Evolutionary conservation across 2,329 filamentous ascomycete species (phyloP).

Genomic region (Cladosporium sp.): DNA sequence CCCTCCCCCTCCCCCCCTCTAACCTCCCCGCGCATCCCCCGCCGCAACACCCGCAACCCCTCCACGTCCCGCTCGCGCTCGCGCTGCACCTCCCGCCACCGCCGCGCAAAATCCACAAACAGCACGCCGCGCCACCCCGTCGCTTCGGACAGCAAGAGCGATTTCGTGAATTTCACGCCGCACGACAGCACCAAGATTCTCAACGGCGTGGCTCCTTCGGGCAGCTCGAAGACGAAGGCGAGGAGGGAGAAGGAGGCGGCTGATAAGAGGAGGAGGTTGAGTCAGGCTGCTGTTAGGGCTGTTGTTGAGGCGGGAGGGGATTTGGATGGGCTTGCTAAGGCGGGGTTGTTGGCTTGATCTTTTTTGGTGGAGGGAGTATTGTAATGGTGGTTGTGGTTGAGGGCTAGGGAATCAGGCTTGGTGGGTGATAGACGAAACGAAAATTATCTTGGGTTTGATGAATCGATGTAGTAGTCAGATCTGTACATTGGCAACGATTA

Average conservation of each 20-base stretch:
- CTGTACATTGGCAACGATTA: no score
- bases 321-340: conserved; percentile 39
- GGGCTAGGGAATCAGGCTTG: no score
- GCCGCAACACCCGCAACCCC: conserved; percentile 1
- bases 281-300: conserved; percentile 63
- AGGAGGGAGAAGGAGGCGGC: conserved; percentile 79
- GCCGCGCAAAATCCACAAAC: conserved; percentile 26
- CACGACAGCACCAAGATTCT: conserved; percentile 73
- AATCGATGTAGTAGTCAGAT: no score
- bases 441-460: no score
- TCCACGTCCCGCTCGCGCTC: conserved; percentile 15
- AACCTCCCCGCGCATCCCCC: conserved; percentile 19
- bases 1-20: conserved; percentile 25
- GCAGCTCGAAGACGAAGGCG: conserved; percentile 92
- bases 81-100: conserved; percentile 19
- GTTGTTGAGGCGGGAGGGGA: conserved; percentile 69
- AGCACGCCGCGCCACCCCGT: conserved; percentile 24
- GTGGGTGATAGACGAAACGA: no score
- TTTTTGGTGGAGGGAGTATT: no score
- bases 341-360: conserved; percentile 32
- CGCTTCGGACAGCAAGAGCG: conserved; percentile 47
- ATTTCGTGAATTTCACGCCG: conserved; percentile 88
- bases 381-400: no score
- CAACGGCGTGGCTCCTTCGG: conserved; percentile 84
- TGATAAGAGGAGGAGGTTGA: conserved; percentile 66